Conservation (phyloP, 768 basidiomycete genomes). For the Psilocybe cubensis region DNA sequence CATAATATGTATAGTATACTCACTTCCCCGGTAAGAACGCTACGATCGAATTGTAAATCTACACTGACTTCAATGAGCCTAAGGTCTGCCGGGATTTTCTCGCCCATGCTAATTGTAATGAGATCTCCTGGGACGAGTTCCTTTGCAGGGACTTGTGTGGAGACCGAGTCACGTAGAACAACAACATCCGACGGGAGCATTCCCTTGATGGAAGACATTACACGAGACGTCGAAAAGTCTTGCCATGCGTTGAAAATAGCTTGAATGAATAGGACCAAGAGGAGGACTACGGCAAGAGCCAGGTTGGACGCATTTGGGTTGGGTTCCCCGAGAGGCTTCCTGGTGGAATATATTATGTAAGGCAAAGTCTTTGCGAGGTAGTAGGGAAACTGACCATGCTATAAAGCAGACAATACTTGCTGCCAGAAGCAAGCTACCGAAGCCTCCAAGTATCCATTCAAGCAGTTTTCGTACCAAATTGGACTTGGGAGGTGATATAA, state of each 20-base stretch:
- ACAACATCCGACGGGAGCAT: constrained; percentile 69
- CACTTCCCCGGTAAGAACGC: constrained; percentile 65
- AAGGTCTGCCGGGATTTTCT: constrained; percentile 73
- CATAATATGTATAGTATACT: background rate
- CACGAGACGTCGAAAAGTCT: constrained; percentile 58
- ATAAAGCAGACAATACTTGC: constrained; percentile 60
- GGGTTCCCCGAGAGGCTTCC: constrained; percentile 64
- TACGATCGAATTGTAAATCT: constrained; percentile 64
- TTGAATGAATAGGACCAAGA: constrained; percentile 42
- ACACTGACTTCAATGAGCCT: constrained; percentile 60
- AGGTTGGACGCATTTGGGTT: constrained; percentile 57
- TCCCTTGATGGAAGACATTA: constrained; percentile 67
- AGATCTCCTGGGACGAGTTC: constrained; percentile 73
- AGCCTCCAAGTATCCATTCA: constrained; percentile 57
- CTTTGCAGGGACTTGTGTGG: constrained; percentile 53
- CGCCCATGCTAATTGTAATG: constrained; percentile 63
- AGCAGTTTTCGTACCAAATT: constrained; percentile 47
- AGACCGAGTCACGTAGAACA: constrained; percentile 55
- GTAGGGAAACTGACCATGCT: constrained; percentile 38
- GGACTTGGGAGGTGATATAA: constrained; percentile 49
- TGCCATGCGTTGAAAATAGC: constrained; percentile 52
- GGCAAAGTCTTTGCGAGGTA: background rate
- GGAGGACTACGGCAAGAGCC: constrained; percentile 61
- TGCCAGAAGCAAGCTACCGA: constrained; percentile 44
- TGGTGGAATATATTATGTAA: constrained; percentile 27